A percentile compares a stretch with the other conserved stretches of the same genome.
phyloP scores from a whole-genome alignment of 768 basidiomycete species.

The Pulveroboletus ravenelii region DNA sequence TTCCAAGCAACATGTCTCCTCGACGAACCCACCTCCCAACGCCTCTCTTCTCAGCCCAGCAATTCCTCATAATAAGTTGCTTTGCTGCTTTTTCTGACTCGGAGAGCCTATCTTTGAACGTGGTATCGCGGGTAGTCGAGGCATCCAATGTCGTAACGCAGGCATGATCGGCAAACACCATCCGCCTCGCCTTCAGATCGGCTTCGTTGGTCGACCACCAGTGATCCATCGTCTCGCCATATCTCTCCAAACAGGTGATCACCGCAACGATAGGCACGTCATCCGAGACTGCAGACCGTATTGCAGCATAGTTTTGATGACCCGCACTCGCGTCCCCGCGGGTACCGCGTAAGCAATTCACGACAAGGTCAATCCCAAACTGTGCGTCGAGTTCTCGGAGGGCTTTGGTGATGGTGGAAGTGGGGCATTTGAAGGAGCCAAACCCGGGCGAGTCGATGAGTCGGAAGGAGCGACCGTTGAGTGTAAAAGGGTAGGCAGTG shows the following conservation, averaged over 20 bases:
- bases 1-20: constrained; percentile 25
- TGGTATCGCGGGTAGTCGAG: constrained; percentile 10
- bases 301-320: constrained; percentile 23
- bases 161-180: constrained; percentile 35
- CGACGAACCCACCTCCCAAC: constrained; percentile 19
- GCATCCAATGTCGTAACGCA: constrained; percentile 36
- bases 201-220: constrained; percentile 40
- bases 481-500: constrained; percentile 21
- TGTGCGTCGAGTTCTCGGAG: constrained; percentile 27
- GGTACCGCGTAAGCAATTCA: constrained; percentile 26
- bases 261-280: constrained; percentile 31
- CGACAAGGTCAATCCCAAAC: constrained; percentile 26
- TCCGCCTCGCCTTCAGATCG: constrained; percentile 30
- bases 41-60: constrained; percentile 24
- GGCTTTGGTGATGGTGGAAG: constrained; percentile 20
- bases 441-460: constrained; percentile 30
- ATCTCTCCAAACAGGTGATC: constrained; percentile 30
- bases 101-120: constrained; percentile 22
- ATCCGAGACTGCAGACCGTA: constrained; percentile 27
- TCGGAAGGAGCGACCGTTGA: constrained; percentile 26
- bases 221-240: constrained; percentile 27
- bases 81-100: constrained; percentile 20
- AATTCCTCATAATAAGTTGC: constrained; percentile 24
- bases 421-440: constrained; percentile 26
- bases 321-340: constrained; percentile 28